These are phyloP conservation scores for Lepiota subincarnata DNA, from an alignment of 768 basidiomycete species.

Conservation along the genomic window DNA sequence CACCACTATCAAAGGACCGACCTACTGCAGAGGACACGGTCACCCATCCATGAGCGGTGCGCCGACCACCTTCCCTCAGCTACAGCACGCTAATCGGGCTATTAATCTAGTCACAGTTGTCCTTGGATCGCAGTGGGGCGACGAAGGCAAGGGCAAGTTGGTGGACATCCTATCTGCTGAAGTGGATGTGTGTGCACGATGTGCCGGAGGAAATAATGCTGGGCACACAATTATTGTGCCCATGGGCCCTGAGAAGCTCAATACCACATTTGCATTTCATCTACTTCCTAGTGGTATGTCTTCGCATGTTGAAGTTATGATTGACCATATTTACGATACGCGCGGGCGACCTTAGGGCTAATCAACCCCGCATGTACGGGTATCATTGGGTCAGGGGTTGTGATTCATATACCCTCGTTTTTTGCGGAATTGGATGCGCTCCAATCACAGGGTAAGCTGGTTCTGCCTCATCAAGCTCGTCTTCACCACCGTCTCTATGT, in stretches of 20 bases:
- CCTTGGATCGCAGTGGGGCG: constrained; percentile 88
- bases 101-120: constrained; percentile 55
- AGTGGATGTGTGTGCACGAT: constrained; percentile 89
- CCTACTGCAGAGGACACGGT: no score
- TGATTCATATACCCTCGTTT: constrained; percentile 92
- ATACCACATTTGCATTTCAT: constrained; percentile 90
- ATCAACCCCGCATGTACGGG: constrained; percentile 84
- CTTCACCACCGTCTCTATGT: background rate
- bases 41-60: no score
- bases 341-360: constrained; percentile 47
- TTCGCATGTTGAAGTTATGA: background rate
- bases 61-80: no score
- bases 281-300: constrained; percentile 83
- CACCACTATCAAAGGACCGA: no score
- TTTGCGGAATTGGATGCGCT: constrained; percentile 89
- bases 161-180: constrained; percentile 93
- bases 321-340: constrained; percentile 3
- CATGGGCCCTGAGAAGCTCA: constrained; percentile 51
- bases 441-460: constrained; percentile 66
- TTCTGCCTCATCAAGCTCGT: background rate
- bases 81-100: constrained; percentile 17
- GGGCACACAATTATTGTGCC: constrained; percentile 96
- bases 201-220: constrained; percentile 98
- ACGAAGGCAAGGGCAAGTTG: constrained; percentile 93
- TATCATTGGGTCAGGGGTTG: constrained; percentile 92